Percentiles rank a stretch among this genome's conserved stretches.
phyloP scores from a whole-genome alignment of 2,329 filamentous ascomycete species.

The Paraphaeosphaeria sporulosa region DNA sequence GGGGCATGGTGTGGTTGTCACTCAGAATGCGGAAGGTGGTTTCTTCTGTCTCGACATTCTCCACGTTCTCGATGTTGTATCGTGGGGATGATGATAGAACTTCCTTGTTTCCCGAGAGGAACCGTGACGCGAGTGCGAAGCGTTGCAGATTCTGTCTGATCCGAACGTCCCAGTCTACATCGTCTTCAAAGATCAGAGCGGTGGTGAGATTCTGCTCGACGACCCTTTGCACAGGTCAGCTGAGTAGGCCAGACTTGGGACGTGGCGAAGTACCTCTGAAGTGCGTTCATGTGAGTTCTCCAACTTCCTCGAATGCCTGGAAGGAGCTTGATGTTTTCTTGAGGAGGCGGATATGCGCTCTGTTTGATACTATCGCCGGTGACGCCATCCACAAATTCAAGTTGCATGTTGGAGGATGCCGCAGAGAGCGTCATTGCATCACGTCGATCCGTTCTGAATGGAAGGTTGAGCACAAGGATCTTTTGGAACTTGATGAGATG shows the following conservation, averaged over 20 bases:
- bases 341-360: constrained; percentile 39
- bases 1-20: constrained; percentile 29
- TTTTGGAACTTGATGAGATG: constrained; percentile 57
- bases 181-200: constrained; percentile 42
- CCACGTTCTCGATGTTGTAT: constrained; percentile 26
- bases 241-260: neutral
- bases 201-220: constrained; percentile 42
- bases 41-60: constrained; percentile 36
- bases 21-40: constrained; percentile 35
- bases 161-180: constrained; percentile 43
- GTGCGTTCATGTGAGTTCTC: constrained; percentile 43
- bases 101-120: constrained; percentile 30
- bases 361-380: constrained; percentile 44
- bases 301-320: constrained; percentile 40
- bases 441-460: constrained; percentile 60
- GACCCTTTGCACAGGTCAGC: constrained; percentile 24
- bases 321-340: constrained; percentile 37
- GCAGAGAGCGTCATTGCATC: constrained; percentile 61
- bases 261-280: constrained; percentile 27
- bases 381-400: constrained; percentile 60
- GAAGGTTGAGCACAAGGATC: constrained; percentile 63
- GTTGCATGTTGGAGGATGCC: constrained; percentile 55
- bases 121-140: constrained; percentile 37
- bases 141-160: constrained; percentile 39
- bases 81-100: constrained; percentile 20